Conservation (phyloP, 2,329 filamentous ascomycete genomes). For the Penicillium glabrum region DNA sequence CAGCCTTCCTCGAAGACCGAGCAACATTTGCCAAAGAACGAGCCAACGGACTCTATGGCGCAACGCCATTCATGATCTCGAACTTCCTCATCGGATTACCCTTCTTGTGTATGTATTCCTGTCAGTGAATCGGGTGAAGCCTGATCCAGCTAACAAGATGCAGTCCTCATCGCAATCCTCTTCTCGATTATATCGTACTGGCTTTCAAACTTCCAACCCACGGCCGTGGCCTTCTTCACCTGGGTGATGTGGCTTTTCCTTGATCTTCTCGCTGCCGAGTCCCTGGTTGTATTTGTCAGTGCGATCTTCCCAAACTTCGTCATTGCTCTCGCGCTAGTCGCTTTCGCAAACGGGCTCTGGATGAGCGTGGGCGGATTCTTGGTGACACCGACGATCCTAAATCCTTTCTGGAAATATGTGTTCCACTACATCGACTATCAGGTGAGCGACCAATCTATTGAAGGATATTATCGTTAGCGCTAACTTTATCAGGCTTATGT, state of each 20-base stretch:
- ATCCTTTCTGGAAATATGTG: constrained; percentile 82
- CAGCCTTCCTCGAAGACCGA: constrained; percentile 77
- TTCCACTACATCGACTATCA: constrained; percentile 91
- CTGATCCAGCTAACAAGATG: constrained; percentile 7
- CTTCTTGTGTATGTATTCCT: constrained; percentile 60
- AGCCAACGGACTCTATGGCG: constrained; percentile 76
- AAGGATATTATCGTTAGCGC: not conserved
- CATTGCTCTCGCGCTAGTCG: constrained; percentile 72
- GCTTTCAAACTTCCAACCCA: constrained; percentile 72
- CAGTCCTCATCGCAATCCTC: constrained; percentile 69
- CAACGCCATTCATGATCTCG: constrained; percentile 69
- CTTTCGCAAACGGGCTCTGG: constrained; percentile 87
- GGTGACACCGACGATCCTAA: constrained; percentile 69
- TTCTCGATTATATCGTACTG: constrained; percentile 78
- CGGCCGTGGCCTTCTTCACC: constrained; percentile 66
- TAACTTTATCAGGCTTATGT: constrained; percentile 61
- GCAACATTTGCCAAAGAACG: constrained; percentile 73
- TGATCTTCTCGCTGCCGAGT: constrained; percentile 78
- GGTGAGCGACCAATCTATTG: constrained; percentile 25
- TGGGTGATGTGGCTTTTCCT: constrained; percentile 85
- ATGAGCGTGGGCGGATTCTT: constrained; percentile 85
- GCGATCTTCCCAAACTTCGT: constrained; percentile 77
- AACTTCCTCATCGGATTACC: constrained; percentile 83
- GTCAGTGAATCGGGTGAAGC: too few species aligned
- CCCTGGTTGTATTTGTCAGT: constrained; percentile 74